Evolutionary conservation across 805 yeast genomes (phyloP).

Genomic region (Metschnikowia hibisci): DNA sequence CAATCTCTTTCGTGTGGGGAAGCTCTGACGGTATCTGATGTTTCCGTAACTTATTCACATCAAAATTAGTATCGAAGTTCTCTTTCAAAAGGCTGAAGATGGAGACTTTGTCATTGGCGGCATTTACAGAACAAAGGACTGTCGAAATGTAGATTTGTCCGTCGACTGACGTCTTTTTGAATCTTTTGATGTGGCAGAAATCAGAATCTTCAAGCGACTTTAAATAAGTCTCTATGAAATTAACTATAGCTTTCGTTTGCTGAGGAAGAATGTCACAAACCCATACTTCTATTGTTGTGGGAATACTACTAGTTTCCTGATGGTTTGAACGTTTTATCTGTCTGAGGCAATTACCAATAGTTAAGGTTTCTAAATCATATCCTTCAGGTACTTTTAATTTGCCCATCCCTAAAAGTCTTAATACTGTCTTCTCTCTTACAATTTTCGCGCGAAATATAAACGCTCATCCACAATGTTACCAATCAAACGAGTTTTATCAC

Average conservation of each 20-base stretch:
- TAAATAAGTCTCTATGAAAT: conserved; percentile 25
- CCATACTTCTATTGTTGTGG: conserved; percentile 43
- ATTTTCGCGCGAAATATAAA: conserved; percentile 1
- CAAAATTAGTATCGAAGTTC: conserved; percentile 10
- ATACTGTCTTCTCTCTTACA: not conserved
- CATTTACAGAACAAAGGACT: conserved; percentile 45
- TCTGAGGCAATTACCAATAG: conserved; percentile 41
- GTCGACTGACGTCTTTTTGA: conserved; percentile 32
- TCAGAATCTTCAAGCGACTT: conserved; percentile 24
- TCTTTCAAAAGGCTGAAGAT: conserved; percentile 20
- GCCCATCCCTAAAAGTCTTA: conserved; percentile 8
- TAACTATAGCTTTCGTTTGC: conserved; percentile 26
- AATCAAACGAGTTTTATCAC: not conserved
- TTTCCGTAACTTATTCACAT: conserved; percentile 9
- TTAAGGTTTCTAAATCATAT: conserved; percentile 43
- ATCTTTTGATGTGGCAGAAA: conserved; percentile 51
- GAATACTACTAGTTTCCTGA: conserved; percentile 14
- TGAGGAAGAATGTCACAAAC: conserved; percentile 42
- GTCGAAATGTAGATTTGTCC: conserved; percentile 26
- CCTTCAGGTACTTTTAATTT: conserved; percentile 21
- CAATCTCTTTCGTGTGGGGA: conserved; percentile 71
- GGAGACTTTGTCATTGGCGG: conserved; percentile 23
- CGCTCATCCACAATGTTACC: not conserved
- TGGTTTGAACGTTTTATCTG: conserved; percentile 38
- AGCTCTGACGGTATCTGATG: conserved; percentile 51